Evolutionary conservation across 78 protist genomes (phyloP).

Genomic region (Speleostelium caveatum): DNA sequence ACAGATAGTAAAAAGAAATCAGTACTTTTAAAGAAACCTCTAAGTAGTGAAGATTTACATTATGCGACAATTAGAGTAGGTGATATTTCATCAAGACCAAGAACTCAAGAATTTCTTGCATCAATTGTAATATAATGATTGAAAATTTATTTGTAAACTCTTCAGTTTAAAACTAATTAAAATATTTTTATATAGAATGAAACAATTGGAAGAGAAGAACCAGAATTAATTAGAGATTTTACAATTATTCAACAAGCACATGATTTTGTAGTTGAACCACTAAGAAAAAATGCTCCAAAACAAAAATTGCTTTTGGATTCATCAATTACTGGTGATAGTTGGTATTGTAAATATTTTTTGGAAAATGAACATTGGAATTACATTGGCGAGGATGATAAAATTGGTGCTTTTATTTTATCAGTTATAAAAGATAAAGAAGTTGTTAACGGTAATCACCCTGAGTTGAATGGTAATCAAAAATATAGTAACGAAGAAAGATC

Average conservation of each 20-base stretch:
- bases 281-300: neutral
- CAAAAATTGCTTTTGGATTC: constrained; percentile 10
- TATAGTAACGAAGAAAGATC: neutral
- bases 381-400: constrained; percentile 60
- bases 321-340: constrained; percentile 46
- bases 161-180: too few species aligned
- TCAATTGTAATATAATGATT: neutral
- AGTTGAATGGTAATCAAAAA: neutral
- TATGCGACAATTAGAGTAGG: neutral
- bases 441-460: too few species aligned
- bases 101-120: constrained; percentile 22
- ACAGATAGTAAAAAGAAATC: constrained; percentile 24
- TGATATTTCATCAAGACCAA: neutral
- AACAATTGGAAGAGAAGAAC: too few species aligned
- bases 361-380: constrained; percentile 35
- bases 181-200: too few species aligned
- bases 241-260: constrained; percentile 26
- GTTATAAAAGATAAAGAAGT: constrained; percentile 25
- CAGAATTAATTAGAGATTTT: constrained; percentile 21
- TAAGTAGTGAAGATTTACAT: neutral
- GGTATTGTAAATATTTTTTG: constrained; percentile 65
- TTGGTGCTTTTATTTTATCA: constrained; percentile 48
- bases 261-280: constrained; percentile 40
- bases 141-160: too few species aligned
- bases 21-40: neutral